These are phyloP conservation scores for Sphenostylis stenocarpa DNA, from an alignment of 306 rosid species.

Conservation along the genomic window DNA sequence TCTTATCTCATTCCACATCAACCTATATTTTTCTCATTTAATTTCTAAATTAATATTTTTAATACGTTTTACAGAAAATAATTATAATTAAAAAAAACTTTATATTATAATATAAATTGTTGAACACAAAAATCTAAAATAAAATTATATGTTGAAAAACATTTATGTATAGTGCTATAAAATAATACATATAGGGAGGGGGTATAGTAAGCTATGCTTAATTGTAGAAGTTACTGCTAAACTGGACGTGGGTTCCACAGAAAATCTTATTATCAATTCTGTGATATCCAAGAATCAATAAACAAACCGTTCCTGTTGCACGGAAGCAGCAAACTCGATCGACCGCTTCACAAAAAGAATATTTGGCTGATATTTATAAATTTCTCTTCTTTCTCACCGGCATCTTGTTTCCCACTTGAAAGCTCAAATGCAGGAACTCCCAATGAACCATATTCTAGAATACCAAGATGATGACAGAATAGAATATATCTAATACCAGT, in stretches of 20 bases:
- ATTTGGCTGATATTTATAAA: background rate
- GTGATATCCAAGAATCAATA: background rate
- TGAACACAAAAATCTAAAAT: too few relatives aligned
- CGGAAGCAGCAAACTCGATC: background rate
- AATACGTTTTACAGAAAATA: too few relatives aligned
- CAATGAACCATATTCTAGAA: constrained; percentile 15
- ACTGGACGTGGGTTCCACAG: background rate
- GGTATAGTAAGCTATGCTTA: too few relatives aligned
- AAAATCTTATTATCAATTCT: background rate
- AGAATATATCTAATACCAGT: background rate
- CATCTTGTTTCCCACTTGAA: constrained; percentile 36
- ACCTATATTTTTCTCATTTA: too few relatives aligned
- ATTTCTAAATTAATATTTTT: too few relatives aligned
- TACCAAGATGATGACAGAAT: background rate
- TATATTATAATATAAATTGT: too few relatives aligned
- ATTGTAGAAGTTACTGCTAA: background rate
- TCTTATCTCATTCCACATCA: too few relatives aligned
- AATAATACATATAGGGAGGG: too few relatives aligned
- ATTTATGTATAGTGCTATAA: too few relatives aligned
- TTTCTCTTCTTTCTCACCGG: constrained; percentile 13
- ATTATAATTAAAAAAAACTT: too few relatives aligned
- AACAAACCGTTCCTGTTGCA: background rate
- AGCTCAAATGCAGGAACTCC: constrained; percentile 43
- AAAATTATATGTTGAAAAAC: too few relatives aligned
- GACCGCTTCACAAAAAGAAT: background rate